A percentile compares a stretch with the other conserved stretches of the same genome.
Evolutionary conservation across 345 rosid species (phyloP).

Genomic region (Populus tremula): DNA sequence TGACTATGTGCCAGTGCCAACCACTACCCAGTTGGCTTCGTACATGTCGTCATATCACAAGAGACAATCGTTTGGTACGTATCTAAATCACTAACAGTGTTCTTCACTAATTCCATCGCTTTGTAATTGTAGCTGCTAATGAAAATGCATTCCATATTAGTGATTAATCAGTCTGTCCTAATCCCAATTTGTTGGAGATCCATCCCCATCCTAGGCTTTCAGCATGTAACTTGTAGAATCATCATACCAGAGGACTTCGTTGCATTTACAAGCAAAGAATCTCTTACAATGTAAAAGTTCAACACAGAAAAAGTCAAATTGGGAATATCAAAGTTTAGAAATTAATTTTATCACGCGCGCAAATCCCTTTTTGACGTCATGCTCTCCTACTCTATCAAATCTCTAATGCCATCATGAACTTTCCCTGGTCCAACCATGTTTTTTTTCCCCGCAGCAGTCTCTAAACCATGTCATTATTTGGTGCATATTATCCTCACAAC

Average conservation of each 20-base stretch:
- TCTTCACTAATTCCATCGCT: not conserved
- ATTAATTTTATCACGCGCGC: not conserved
- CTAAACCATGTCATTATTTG: not conserved
- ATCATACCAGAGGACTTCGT: not conserved
- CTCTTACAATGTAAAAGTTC: not conserved
- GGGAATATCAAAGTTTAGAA: not conserved
- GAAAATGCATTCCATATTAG: not conserved
- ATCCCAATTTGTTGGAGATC: not conserved
- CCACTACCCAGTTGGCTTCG: constrained; percentile 15
- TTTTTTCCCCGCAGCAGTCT: not conserved
- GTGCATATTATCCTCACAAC: not conserved
- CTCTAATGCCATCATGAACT: not conserved
- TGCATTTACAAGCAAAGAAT: not conserved
- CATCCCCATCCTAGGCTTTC: not conserved
- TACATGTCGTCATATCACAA: constrained; percentile 27
- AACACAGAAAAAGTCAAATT: not conserved
- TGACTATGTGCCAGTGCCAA: constrained; percentile 25
- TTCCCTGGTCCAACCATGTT: not conserved
- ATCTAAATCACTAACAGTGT: not conserved
- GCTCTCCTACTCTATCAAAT: not conserved
- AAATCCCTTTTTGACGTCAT: not conserved
- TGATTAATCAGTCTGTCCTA: not conserved
- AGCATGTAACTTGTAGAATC: not conserved
- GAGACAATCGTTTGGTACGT: constrained; percentile 39
- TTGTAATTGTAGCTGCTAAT: not conserved